Base-by-base conservation (phyloP, 1,284 basidiomycete genomes). In the Moesziomyces parantarcticus region DNA sequence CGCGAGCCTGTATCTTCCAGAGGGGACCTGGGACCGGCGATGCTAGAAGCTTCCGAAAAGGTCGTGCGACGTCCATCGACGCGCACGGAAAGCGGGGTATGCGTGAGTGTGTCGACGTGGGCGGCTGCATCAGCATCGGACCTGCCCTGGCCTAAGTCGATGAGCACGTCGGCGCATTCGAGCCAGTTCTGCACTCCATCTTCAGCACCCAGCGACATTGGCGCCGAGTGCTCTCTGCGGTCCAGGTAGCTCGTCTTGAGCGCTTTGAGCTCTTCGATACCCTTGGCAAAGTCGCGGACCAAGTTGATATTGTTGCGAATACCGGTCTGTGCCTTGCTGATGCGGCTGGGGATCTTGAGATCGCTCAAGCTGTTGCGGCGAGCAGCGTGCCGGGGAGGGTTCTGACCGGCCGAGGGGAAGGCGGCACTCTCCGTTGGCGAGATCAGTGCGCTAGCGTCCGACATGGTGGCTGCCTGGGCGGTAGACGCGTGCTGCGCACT, bases 141-240 rank as follows among this genome's bases (percentile, higher is more conserved):
- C 7, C 69, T 55, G 7, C 77, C 77, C 25, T 79, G 61, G 3
- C 72, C 77, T 0, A 79, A 50, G 1, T 72, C 75, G 20, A 79
- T 72, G 18, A 79, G 63, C 13, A 79, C 77, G 18, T 79, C 77
- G 16, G 77, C 77, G 25, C 75, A 77, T 16, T 79, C 77, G 22
- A 77, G 64, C 77, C 77, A 79, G 11, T 67, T 75, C 29, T 51
- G 52, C 14, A 61, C 50, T 18, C 47, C 49, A 2, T 54, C 60
- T 3, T 55, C 53, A 5, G 44, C 56, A 5, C 57, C 50, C 7
- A 51, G 40, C 13, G 23, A 50, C 0, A 29, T 5, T 18, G 49
- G 32, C 5, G 48, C 36, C 7, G 50, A 26, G 6, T n/a, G 52
- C 45, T 49, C 43, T 58, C 42, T 62, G 23, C 47, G 59, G 14